phyloP scores from a whole-genome alignment of 305 asterid genomes.

The Stenogyne calaminthoides region DNA sequence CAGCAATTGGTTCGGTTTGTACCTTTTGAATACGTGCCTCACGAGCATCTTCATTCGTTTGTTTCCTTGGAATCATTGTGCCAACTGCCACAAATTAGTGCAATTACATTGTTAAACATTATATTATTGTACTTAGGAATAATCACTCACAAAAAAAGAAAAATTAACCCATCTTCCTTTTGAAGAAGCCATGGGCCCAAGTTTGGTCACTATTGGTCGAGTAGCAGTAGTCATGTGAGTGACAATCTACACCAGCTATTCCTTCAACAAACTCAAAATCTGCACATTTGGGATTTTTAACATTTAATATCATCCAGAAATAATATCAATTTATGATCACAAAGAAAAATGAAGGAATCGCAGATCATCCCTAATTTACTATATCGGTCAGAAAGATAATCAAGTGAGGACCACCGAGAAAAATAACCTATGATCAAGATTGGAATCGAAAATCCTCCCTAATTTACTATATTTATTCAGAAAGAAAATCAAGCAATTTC shows the following conservation, averaged over 20 bases:
- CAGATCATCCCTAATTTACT: neutral
- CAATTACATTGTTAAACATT: neutral
- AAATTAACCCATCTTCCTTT: constrained; percentile 55
- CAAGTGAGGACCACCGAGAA: too few species aligned
- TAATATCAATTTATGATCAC: neutral
- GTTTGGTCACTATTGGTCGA: constrained; percentile 33
- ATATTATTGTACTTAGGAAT: neutral
- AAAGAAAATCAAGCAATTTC: neutral
- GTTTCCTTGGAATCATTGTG: constrained; percentile 51
- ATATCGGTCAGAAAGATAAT: too few species aligned
- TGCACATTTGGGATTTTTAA: constrained; percentile 20
- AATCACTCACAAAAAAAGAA: neutral
- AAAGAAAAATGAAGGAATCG: neutral
- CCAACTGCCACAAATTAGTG: constrained; percentile 45
- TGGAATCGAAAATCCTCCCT: neutral
- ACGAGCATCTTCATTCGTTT: constrained; percentile 34
- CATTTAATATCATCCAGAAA: neutral
- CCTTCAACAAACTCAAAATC: constrained; percentile 28
- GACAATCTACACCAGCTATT: constrained; percentile 12
- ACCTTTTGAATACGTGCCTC: constrained; percentile 36
- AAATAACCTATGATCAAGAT: neutral
- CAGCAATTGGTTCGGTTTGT: constrained; percentile 45
- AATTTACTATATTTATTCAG: neutral
- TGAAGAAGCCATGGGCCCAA: constrained; percentile 34
- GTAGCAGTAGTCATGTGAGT: constrained; percentile 28